A percentile compares a stretch with the other conserved stretches of the same genome.
Conservation (phyloP, 352 stramenopile species). For the Phytophthora podocarpi region DNA sequence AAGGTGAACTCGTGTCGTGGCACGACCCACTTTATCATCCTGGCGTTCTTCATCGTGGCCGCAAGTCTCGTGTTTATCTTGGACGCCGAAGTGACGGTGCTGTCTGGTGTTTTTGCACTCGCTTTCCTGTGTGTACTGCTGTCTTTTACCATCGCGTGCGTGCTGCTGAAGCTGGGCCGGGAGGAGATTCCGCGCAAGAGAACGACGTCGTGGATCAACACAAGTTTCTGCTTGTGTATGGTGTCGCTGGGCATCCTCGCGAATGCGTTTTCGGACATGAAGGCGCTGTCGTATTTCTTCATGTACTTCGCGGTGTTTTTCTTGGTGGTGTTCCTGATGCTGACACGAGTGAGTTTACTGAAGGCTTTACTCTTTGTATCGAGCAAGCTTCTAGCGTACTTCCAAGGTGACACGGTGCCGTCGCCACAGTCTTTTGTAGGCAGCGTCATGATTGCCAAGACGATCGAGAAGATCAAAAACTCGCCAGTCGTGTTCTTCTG, state of each 20-base stretch:
- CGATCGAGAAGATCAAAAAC: slow-evolving; percentile 77
- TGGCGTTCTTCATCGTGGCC: slow-evolving; percentile 72
- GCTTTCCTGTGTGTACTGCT: slow-evolving; percentile 87
- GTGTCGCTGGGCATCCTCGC: slow-evolving; percentile 53
- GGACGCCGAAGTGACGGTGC: slow-evolving; percentile 74
- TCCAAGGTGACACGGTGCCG: slow-evolving; percentile 6
- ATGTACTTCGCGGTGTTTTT: slow-evolving; percentile 66
- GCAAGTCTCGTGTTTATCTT: slow-evolving; percentile 79
- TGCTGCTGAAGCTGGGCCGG: slow-evolving; percentile 88
- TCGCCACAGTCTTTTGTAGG: slow-evolving; percentile 43
- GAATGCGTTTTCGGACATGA: slow-evolving; percentile 56
- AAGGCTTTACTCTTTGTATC: slow-evolving; percentile 57
- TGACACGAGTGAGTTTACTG: slow-evolving; percentile 63
- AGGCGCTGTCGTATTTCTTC: slow-evolving; percentile 53
- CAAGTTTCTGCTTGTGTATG: slow-evolving; percentile 53
- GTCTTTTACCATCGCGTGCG: slow-evolving; percentile 81
- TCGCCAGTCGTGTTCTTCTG: slow-evolving; percentile 91
- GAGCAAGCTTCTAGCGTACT: slow-evolving; percentile 38
- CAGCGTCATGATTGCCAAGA: slow-evolving; percentile 69
- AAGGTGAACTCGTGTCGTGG: slow-evolving; percentile 65
- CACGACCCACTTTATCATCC: slow-evolving; percentile 86
- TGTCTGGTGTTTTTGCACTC: slow-evolving; percentile 89
- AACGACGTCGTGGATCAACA: slow-evolving; percentile 70
- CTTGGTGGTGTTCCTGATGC: slow-evolving; percentile 62
- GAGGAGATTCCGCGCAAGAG: slow-evolving; percentile 75